These are phyloP conservation scores for Apiotrichum montevideense DNA, from an alignment of 1,284 basidiomycete species.

Conservation along the genomic window DNA sequence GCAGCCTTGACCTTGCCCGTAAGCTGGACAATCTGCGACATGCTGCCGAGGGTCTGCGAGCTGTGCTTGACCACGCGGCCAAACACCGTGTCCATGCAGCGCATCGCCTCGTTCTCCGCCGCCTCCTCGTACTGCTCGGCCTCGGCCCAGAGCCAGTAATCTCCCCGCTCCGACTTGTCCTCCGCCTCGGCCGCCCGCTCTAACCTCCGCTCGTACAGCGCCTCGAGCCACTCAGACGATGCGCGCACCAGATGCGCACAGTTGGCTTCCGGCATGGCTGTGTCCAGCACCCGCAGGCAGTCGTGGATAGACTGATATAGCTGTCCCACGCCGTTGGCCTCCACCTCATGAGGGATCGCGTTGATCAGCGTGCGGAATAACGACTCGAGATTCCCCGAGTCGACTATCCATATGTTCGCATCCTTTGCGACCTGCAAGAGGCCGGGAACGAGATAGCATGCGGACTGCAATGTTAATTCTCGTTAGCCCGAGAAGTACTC, in stretches of 20 bases:
- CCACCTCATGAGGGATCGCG: conserved; percentile 61
- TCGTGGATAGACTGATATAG: conserved; percentile 63
- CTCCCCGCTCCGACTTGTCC: conserved; percentile 1
- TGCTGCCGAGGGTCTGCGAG: conserved; percentile 5
- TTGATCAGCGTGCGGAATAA: conserved; percentile 63
- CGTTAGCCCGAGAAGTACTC: background rate
- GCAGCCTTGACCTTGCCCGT: conserved; percentile 12
- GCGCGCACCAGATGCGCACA: conserved; percentile 9
- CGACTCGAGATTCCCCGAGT: conserved; percentile 62
- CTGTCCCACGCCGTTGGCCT: conserved; percentile 59
- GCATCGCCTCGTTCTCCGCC: conserved; percentile 15
- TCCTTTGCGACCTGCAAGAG: conserved; percentile 62
- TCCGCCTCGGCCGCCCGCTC: conserved; percentile 9
- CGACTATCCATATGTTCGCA: conserved; percentile 56
- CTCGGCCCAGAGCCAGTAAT: conserved; percentile 16
- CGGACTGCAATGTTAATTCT: conserved; percentile 4
- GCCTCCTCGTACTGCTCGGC: conserved; percentile 15
- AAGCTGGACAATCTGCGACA: conserved; percentile 9
- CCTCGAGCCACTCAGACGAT: conserved; percentile 15
- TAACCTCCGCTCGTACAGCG: conserved; percentile 6
- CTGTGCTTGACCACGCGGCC: conserved; percentile 11
- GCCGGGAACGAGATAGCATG: conserved; percentile 57
- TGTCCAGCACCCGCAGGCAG: conserved; percentile 56
- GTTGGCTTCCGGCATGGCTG: conserved; percentile 24
- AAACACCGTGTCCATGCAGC: conserved; percentile 14